Percentiles rank a stretch among this genome's conserved stretches.
These are phyloP conservation scores for Cairneyella variabilis DNA, from an alignment of 495 filamentous ascomycete genomes.

Conservation along the genomic window DNA sequence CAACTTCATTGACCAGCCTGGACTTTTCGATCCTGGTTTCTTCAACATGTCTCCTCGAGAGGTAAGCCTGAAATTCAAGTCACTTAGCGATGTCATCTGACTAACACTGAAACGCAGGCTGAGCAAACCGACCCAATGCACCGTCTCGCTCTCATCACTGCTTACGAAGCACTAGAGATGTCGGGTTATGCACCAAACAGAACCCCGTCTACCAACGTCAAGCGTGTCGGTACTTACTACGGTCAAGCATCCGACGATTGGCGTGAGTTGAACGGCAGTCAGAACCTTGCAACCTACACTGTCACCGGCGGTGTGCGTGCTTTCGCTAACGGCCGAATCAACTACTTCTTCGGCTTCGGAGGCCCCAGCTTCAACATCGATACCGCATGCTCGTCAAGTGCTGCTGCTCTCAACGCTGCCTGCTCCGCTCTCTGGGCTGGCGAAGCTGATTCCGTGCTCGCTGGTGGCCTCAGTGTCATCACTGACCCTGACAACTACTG, in stretches of 20 bases:
- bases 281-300: constrained; percentile 91
- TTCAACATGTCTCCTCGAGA: constrained; percentile 55
- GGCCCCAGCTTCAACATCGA: constrained; percentile 71
- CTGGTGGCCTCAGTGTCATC: constrained; percentile 37
- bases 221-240: constrained; percentile 88
- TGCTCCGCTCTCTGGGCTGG: constrained; percentile 75
- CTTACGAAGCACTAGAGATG: constrained; percentile 60
- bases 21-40: constrained; percentile 55
- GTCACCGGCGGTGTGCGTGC: constrained; percentile 87
- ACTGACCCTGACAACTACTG: constrained; percentile 55
- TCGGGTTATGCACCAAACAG: constrained; percentile 83
- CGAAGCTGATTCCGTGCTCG: constrained; percentile 39
- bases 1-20: constrained; percentile 49
- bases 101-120: constrained; percentile 33
- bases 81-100: neutral
- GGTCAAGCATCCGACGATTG: constrained; percentile 92
- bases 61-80: neutral
- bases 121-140: constrained; percentile 58
- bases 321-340: constrained; percentile 75
- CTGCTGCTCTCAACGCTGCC: constrained; percentile 60
- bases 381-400: constrained; percentile 82
- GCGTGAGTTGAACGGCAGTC: constrained; percentile 83
- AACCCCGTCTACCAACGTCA: constrained; percentile 77
- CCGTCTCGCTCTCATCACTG: constrained; percentile 48
- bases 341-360: constrained; percentile 52